Conservation (phyloP, 148 eudicot genomes). For the Chenopodium quinoa region DNA sequence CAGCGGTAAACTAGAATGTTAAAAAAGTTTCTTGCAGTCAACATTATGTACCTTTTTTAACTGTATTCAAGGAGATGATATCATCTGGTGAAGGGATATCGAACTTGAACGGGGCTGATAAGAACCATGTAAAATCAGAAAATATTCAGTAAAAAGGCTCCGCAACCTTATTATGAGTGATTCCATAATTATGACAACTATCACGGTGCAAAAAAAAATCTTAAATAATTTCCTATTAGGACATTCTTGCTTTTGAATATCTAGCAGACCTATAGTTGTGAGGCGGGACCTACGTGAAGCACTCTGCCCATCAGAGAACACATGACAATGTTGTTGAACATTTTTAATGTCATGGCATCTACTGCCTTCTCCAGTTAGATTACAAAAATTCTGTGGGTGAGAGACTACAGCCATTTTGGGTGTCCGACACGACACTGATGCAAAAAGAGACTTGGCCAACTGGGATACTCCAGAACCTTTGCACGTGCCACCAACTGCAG, state of each 20-base stretch:
- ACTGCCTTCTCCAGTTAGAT: conserved; percentile 41
- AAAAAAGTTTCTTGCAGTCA: background rate
- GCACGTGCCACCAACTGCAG: conserved; percentile 82
- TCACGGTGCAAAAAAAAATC: background rate
- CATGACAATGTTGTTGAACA: conserved; percentile 39
- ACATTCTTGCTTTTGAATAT: conserved; percentile 17
- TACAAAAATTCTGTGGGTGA: conserved; percentile 44
- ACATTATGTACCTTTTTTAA: conserved; percentile 53
- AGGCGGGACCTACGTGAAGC: conserved; percentile 42
- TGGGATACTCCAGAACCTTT: conserved; percentile 77
- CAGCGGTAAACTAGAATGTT: background rate
- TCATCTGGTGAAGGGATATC: conserved; percentile 89
- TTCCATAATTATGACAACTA: background rate
- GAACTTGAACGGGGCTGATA: conserved; percentile 84
- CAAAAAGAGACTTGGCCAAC: conserved; percentile 93
- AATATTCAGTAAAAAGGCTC: conserved; percentile 17
- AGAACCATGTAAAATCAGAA: conserved; percentile 25
- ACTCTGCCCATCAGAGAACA: conserved; percentile 43
- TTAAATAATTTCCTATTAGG: conserved; percentile 4
- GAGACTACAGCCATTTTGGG: conserved; percentile 41
- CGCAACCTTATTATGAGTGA: background rate
- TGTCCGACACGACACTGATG: conserved; percentile 48
- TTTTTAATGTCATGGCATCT: conserved; percentile 41
- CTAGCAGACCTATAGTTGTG: conserved; percentile 63
- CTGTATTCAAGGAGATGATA: conserved; percentile 45